Evolutionary conservation across 176 grass and related monocot genomes (phyloP).

Genomic region (Avena insularis): DNA sequence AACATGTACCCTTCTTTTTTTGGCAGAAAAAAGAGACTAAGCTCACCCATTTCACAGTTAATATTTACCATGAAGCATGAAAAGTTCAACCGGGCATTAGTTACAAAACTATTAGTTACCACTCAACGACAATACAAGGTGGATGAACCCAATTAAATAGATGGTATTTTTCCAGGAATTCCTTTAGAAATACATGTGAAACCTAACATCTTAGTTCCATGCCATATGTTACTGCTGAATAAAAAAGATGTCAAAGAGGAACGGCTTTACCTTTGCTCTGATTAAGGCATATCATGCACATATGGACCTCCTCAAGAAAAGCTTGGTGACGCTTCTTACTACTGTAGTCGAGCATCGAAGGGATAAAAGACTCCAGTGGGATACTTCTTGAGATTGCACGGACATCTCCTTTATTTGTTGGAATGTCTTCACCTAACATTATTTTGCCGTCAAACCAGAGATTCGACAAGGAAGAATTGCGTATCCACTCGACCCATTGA

Average conservation of each 20-base stretch:
- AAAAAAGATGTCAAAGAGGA: not conserved
- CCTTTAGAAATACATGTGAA: not conserved
- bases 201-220: not conserved
- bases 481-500: conserved; percentile 65
- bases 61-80: not conserved
- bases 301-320: conserved; percentile 56
- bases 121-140: not conserved
- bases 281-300: conserved; percentile 55
- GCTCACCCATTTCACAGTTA: not conserved
- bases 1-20: no score
- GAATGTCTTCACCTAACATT: conserved; percentile 30
- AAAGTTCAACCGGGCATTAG: not conserved
- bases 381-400: conserved; percentile 45
- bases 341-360: conserved; percentile 49
- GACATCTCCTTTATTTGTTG: conserved; percentile 9
- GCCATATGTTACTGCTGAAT: not conserved
- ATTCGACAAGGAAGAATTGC: conserved; percentile 47
- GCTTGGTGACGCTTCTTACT: conserved; percentile 43
- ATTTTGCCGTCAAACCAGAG: conserved; percentile 49
- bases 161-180: not conserved
- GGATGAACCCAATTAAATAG: not conserved
- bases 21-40: not conserved
- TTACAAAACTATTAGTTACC: not conserved
- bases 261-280: conserved; percentile 31
- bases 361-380: conserved; percentile 47